These are phyloP conservation scores for Adenanthera pavonina DNA, from an alignment of 306 rosid species.

Conservation along the genomic window DNA sequence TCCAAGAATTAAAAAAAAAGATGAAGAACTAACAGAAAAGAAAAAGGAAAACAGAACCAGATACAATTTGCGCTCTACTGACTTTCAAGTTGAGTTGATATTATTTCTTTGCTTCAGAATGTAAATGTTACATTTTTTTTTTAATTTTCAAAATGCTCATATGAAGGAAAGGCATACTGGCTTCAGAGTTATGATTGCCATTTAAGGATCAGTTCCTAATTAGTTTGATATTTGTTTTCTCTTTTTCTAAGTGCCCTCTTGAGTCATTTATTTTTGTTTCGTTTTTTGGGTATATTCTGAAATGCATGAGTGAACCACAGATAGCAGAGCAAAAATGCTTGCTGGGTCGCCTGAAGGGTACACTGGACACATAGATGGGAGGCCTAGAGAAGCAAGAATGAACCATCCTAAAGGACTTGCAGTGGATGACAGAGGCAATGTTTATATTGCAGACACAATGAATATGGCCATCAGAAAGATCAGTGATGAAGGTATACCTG, in stretches of 20 bases:
- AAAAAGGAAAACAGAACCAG: neutral
- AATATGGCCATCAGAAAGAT: constrained; percentile 98
- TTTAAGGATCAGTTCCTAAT: neutral
- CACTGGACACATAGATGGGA: constrained; percentile 91
- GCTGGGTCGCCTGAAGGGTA: constrained; percentile 94
- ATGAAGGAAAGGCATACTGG: constrained; percentile 8
- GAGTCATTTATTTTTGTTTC: neutral
- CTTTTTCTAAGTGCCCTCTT: neutral
- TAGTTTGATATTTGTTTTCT: constrained; percentile 8
- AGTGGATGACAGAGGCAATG: constrained; percentile 80
- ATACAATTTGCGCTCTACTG: neutral
- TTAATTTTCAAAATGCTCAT: neutral
- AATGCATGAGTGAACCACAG: constrained; percentile 55
- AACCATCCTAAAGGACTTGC: constrained; percentile 92
- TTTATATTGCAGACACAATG: constrained; percentile 93
- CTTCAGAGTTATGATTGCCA: constrained; percentile 17
- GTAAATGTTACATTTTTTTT: constrained; percentile 12
- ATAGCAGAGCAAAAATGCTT: constrained; percentile 85
- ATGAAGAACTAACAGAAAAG: constrained; percentile 27
- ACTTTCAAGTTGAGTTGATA: neutral
- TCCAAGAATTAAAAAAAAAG: constrained; percentile 6
- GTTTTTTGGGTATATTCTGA: constrained; percentile 35
- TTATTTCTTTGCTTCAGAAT: constrained; percentile 26
- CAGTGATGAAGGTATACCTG: constrained; percentile 71
- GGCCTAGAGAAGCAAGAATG: constrained; percentile 89